These are phyloP conservation scores for Biscutella laevigata DNA, from an alignment of 441 rosid genomes.

Conservation along the genomic window DNA sequence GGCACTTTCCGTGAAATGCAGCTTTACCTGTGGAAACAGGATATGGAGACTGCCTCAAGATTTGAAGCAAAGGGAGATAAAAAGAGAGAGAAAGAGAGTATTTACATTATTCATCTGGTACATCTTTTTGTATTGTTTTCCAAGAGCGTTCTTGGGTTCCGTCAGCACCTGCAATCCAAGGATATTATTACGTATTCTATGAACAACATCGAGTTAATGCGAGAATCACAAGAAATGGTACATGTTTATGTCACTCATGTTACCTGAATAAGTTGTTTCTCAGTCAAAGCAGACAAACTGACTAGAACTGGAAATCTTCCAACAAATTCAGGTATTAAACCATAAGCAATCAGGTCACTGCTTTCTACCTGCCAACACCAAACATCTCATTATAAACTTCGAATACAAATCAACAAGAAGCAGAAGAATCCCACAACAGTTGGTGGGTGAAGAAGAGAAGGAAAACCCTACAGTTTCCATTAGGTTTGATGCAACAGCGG, in stretches of 20 bases:
- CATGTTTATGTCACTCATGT: not conserved
- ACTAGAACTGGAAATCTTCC: conserved; percentile 97
- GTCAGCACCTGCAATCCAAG: conserved; percentile 56
- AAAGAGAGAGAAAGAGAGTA: conserved; percentile 10
- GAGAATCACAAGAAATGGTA: not conserved
- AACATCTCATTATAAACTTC: not conserved
- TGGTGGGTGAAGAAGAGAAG: conserved; percentile 3
- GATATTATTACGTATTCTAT: not conserved
- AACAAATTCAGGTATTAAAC: conserved; percentile 96
- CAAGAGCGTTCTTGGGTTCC: conserved; percentile 92
- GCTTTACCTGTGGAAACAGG: conserved; percentile 53
- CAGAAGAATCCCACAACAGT: not conserved
- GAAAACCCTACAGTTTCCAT: conserved; percentile 72
- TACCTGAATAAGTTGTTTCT: conserved; percentile 96
- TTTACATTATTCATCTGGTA: conserved; percentile 90
- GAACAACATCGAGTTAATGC: not conserved
- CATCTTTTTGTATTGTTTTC: conserved; percentile 90
- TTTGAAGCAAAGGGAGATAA: conserved; percentile 7
- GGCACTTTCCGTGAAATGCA: conserved; percentile 70
- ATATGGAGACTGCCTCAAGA: conserved; percentile 13
- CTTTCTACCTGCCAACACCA: conserved; percentile 69
- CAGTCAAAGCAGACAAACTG: conserved; percentile 83
- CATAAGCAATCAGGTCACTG: conserved; percentile 87
- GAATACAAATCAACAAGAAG: conserved; percentile 2
- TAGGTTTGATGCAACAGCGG: conserved; percentile 69